Conservation (phyloP, 495 filamentous ascomycete species). For the Penicillium parvum region DNA sequence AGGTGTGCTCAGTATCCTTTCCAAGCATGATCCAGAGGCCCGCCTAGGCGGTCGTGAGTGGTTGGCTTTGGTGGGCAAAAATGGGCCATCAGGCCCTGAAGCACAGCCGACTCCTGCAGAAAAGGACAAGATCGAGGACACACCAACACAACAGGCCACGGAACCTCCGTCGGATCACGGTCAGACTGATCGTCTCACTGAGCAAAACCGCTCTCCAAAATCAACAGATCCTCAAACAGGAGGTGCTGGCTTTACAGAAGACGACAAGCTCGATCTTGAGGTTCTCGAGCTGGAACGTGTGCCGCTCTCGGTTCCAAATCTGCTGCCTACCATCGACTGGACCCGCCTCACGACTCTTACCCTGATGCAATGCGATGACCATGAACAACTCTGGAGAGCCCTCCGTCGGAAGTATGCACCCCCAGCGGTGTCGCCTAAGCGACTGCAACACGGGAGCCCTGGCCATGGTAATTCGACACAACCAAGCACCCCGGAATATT, state of each 20-base stretch:
- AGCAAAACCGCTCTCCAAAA: background rate
- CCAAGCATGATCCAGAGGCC: slow-evolving; percentile 35
- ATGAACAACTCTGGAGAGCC: slow-evolving; percentile 78
- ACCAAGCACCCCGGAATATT: slow-evolving; percentile 49
- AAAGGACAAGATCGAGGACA: too few relatives aligned
- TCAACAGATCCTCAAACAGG: background rate
- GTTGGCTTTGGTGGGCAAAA: too few relatives aligned
- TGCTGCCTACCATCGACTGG: slow-evolving; percentile 76
- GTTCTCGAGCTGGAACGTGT: slow-evolving; percentile 82
- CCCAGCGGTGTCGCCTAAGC: slow-evolving; percentile 16
- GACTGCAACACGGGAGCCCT: slow-evolving; percentile 14
- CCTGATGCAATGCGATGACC: slow-evolving; percentile 70
- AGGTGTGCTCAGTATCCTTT: slow-evolving; percentile 70
- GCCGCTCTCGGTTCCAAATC: slow-evolving; percentile 61
- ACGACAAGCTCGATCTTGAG: slow-evolving; percentile 57
- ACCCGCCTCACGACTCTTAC: slow-evolving; percentile 71
- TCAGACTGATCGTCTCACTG: too few relatives aligned
- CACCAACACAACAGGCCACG: too few relatives aligned
- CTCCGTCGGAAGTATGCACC: slow-evolving; percentile 71
- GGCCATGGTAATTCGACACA: slow-evolving; percentile 9
- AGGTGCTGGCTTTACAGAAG: too few relatives aligned
- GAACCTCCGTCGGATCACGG: too few relatives aligned
- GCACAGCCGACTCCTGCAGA: too few relatives aligned
- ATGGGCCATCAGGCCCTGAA: too few relatives aligned
- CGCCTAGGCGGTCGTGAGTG: background rate